These are phyloP conservation scores for Telopea speciosissima DNA, from an alignment of 177 flowering plant species.

Conservation along the genomic window DNA sequence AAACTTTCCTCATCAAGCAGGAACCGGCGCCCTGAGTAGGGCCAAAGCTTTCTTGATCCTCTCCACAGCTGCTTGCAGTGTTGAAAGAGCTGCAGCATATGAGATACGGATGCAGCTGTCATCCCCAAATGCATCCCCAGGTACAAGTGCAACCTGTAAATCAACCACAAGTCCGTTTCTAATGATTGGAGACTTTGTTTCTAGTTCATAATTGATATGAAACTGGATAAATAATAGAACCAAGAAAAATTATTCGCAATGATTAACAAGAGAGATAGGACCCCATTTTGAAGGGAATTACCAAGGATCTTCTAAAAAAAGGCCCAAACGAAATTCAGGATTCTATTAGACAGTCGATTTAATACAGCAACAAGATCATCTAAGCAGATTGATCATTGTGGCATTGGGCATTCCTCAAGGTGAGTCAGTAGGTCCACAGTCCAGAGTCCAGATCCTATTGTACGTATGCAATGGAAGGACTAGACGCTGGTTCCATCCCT, in stretches of 20 bases:
- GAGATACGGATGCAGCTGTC: constrained; percentile 89
- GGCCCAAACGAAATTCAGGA: background rate
- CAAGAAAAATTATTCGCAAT: background rate
- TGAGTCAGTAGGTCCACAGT: background rate
- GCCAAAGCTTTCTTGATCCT: constrained; percentile 63
- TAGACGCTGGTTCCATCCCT: background rate
- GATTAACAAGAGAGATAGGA: background rate
- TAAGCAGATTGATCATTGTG: background rate
- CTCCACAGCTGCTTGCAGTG: constrained; percentile 67
- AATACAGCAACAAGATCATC: background rate
- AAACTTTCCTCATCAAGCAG: constrained; percentile 26
- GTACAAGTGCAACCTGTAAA: constrained; percentile 88
- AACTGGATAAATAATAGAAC: background rate
- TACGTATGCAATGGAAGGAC: background rate
- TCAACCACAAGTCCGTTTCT: background rate
- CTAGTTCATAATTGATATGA: background rate
- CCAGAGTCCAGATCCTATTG: background rate
- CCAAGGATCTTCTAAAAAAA: background rate
- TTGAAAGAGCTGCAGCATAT: constrained; percentile 76
- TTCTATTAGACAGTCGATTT: background rate
- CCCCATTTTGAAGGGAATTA: background rate
- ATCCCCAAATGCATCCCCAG: constrained; percentile 96
- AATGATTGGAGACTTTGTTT: background rate
- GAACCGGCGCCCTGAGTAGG: constrained; percentile 41
- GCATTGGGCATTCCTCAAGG: background rate